phyloP scores from a whole-genome alignment of 2,329 filamentous ascomycete species.

The Ceratocystis alfenasii region DNA sequence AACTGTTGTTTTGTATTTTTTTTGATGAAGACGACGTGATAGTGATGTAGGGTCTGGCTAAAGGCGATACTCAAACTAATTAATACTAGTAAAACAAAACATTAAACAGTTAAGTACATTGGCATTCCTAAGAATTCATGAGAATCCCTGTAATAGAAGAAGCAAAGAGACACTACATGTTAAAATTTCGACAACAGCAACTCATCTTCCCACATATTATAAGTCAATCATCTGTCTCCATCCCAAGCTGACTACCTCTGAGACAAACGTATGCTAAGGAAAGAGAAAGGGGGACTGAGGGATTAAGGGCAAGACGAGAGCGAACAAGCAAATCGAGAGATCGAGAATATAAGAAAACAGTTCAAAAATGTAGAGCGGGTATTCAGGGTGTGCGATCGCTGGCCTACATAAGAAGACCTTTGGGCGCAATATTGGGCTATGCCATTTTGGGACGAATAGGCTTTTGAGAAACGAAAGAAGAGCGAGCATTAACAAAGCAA shows the following conservation, averaged over 20 bases:
- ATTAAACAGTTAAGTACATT: background rate
- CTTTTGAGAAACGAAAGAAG: background rate
- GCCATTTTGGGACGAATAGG: background rate
- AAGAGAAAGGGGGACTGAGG: background rate
- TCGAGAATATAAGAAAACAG: background rate
- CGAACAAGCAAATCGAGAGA: background rate
- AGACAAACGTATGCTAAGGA: background rate
- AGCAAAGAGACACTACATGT: background rate
- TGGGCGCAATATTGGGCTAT: too few species aligned
- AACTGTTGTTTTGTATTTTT: background rate
- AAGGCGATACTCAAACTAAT: background rate
- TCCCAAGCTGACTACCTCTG: background rate
- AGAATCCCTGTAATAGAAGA: background rate
- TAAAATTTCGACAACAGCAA: background rate
- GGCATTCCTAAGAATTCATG: background rate
- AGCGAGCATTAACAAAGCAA: background rate
- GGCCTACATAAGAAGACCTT: too few species aligned
- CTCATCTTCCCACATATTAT: background rate
- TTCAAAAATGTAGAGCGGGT: background rate
- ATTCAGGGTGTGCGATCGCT: background rate
- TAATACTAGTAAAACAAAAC: conserved; percentile 10
- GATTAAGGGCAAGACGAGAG: background rate
- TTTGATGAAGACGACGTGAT: background rate
- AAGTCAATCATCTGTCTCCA: background rate
- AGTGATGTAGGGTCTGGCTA: conserved; percentile 4